Conservation (phyloP, 352 stramenopile genomes). For the Phytophthora pisi region DNA sequence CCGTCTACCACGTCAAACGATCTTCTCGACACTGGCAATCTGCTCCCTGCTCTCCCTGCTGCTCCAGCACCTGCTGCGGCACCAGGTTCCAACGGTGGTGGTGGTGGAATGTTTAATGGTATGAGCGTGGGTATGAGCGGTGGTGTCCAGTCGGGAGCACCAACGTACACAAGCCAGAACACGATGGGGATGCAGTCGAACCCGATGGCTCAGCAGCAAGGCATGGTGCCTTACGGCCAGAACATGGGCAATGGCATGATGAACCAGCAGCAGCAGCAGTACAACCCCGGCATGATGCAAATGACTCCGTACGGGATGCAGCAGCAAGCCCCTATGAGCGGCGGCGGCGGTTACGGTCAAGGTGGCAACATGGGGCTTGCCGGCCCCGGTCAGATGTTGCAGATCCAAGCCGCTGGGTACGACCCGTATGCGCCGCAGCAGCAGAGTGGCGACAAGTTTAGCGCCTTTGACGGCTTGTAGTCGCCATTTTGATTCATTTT, state of each 20-base stretch:
- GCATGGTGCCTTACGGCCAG: constrained; percentile 39
- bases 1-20: constrained; percentile 38
- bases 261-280: constrained; percentile 46
- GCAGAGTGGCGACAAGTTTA: constrained; percentile 72
- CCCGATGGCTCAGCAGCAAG: constrained; percentile 34
- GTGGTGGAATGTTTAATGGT: constrained; percentile 64
- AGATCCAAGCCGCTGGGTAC: constrained; percentile 70
- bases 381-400: constrained; percentile 66
- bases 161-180: constrained; percentile 51
- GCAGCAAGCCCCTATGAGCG: constrained; percentile 54
- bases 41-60: constrained; percentile 53
- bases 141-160: constrained; percentile 23
- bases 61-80: constrained; percentile 36
- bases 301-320: constrained; percentile 81
- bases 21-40: constrained; percentile 53
- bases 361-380: constrained; percentile 46
- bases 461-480: constrained; percentile 80
- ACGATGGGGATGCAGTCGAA: constrained; percentile 38
- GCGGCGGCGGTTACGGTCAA: constrained; percentile 41
- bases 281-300: constrained; percentile 73
- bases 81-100: constrained; percentile 26
- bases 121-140: constrained; percentile 61
- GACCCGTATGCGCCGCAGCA: constrained; percentile 60
- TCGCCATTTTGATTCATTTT: constrained; percentile 25
- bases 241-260: constrained; percentile 47